Evolutionary conservation across 805 yeast species (phyloP).

Genomic region (Metschnikowia hibisci): DNA sequence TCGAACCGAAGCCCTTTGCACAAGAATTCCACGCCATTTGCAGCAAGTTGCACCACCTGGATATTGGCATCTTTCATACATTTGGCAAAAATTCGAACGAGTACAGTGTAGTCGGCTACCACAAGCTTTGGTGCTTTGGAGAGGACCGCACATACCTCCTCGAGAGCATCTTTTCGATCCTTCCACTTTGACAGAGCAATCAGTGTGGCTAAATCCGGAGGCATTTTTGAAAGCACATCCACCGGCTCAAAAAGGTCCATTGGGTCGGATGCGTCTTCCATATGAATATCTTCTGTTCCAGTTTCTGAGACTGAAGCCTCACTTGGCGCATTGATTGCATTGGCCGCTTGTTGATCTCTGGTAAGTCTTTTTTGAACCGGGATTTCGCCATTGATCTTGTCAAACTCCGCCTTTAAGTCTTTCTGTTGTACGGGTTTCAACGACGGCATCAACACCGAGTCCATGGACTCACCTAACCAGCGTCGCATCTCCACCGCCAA

Average conservation of each 20-base stretch:
- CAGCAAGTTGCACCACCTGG: slow-evolving; percentile 77
- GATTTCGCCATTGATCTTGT: slow-evolving; percentile 35
- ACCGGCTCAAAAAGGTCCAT: slow-evolving; percentile 69
- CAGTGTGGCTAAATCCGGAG: slow-evolving; percentile 53
- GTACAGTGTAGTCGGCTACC: slow-evolving; percentile 59
- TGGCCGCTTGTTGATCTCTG: slow-evolving; percentile 47
- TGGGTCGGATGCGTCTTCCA: slow-evolving; percentile 49
- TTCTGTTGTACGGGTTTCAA: slow-evolving; percentile 91
- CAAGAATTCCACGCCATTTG: slow-evolving; percentile 56
- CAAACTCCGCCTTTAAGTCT: slow-evolving; percentile 71
- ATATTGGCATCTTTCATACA: slow-evolving; percentile 85
- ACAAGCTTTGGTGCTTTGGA: slow-evolving; percentile 52
- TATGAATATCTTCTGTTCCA: slow-evolving; percentile 19
- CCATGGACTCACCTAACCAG: slow-evolving; percentile 68
- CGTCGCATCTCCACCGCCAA: slow-evolving; percentile 66
- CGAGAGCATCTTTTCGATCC: slow-evolving; percentile 82
- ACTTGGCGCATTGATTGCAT: slow-evolving; percentile 4
- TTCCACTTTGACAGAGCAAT: slow-evolving; percentile 78
- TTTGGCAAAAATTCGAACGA: slow-evolving; percentile 63
- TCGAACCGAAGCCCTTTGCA: slow-evolving; percentile 61
- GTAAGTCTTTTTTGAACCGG: slow-evolving; percentile 56
- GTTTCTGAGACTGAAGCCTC: slow-evolving; percentile 5
- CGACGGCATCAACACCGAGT: slow-evolving; percentile 56
- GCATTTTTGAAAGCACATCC: slow-evolving; percentile 61
- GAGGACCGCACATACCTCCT: slow-evolving; percentile 49